Conservation (phyloP, 1,139 yeast species). For the Pneumocystis carinii region DNA sequence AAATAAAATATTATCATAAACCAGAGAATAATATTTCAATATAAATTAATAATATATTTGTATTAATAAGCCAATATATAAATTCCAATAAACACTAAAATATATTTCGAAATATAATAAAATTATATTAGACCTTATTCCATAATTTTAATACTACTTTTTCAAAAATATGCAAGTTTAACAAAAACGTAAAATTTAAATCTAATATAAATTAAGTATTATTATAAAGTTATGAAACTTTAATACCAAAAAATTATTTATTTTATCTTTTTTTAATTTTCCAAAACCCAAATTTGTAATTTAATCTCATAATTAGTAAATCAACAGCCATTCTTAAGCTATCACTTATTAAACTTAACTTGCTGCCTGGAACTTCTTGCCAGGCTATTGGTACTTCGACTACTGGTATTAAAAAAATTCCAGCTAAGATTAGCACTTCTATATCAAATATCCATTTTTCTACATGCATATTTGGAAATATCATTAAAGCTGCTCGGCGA, state of each 20-base stretch:
- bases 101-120: no score
- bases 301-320: slow-evolving; percentile 75
- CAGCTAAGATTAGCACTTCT: slow-evolving; percentile 70
- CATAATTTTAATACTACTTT: no score
- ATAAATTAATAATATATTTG: no score
- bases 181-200: no score
- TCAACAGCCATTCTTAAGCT: slow-evolving; percentile 92
- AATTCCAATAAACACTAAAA: no score
- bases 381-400: slow-evolving; percentile 77
- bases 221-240: neutral
- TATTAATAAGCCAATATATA: no score
- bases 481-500: slow-evolving; percentile 41
- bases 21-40: no score
- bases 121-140: no score
- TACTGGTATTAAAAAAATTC: slow-evolving; percentile 49
- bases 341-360: slow-evolving; percentile 81
- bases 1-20: no score
- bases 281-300: slow-evolving; percentile 68
- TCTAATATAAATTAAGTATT: no score
- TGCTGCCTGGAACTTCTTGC: slow-evolving; percentile 95
- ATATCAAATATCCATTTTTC: slow-evolving; percentile 98
- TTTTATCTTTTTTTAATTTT: slow-evolving; percentile 29
- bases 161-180: no score
- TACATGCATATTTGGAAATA: slow-evolving; percentile 87
- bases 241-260: neutral